These are phyloP conservation scores for Funneliformis caledonium DNA, from an alignment of 371 early-diverging fungal species.

Conservation along the genomic window DNA sequence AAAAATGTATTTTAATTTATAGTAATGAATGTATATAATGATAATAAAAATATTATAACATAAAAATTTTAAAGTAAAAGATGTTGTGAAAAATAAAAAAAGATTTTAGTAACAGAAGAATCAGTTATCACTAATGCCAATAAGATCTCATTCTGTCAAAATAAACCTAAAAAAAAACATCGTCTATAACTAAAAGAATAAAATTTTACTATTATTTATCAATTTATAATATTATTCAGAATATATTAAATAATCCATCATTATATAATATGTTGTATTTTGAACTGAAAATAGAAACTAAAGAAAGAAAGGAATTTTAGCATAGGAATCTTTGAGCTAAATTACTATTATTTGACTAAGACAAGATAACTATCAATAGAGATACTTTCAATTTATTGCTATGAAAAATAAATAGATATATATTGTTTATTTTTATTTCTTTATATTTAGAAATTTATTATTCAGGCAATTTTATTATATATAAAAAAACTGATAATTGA, in stretches of 20 bases:
- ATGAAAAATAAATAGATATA: fast-evolving
- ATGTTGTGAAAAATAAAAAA: background rate
- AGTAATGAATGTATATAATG: background rate
- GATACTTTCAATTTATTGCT: background rate
- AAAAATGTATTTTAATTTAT: too few species aligned
- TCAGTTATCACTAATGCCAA: background rate
- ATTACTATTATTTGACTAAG: background rate
- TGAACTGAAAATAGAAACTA: background rate
- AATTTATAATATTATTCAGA: background rate
- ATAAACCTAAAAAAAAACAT: background rate
- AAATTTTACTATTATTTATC: background rate
- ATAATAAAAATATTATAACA: background rate
- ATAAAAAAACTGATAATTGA: background rate
- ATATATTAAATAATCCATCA: background rate
- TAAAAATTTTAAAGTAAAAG: background rate
- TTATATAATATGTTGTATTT: background rate
- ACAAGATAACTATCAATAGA: background rate
- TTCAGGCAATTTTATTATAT: background rate
- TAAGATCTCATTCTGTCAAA: background rate
- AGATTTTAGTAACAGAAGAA: background rate
- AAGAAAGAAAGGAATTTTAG: background rate
- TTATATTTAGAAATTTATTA: background rate
- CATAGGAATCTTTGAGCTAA: background rate
- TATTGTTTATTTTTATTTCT: too few species aligned
- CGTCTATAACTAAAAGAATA: background rate